These are phyloP conservation scores for Tylopilus felleus DNA, from an alignment of 768 basidiomycete species.

Conservation along the genomic window DNA sequence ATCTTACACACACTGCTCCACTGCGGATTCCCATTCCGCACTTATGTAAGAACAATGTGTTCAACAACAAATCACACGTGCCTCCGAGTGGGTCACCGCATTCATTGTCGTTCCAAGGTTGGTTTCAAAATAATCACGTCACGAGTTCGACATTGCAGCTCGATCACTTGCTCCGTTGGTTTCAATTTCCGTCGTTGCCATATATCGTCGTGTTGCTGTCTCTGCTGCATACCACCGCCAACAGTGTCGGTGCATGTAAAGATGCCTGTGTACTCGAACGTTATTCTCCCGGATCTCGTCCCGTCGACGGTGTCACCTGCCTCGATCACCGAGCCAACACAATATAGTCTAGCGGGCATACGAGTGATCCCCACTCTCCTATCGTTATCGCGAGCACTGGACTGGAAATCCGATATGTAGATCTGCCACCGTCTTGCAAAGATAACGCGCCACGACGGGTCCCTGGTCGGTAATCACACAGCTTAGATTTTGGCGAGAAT, in stretches of 20 bases:
- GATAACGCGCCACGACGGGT: not conserved
- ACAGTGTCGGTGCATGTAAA: not conserved
- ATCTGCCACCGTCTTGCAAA: not conserved
- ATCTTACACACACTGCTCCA: not conserved
- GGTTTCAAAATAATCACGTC: not conserved
- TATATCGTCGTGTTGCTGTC: not conserved
- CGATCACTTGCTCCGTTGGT: not conserved
- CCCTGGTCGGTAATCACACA: not conserved
- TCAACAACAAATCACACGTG: not conserved
- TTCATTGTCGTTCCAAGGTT: not conserved
- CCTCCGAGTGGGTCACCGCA: not conserved
- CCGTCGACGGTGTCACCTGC: not conserved
- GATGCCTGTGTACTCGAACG: not conserved
- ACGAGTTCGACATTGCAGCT: not conserved
- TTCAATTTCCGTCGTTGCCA: not conserved
- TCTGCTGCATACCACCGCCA: not conserved
- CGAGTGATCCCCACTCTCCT: not conserved
- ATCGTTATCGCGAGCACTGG: not conserved
- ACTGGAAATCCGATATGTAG: not conserved
- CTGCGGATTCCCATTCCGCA: not conserved
- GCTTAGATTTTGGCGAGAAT: not conserved
- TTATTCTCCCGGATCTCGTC: not conserved
- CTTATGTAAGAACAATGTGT: not conserved
- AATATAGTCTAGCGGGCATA: not conserved
- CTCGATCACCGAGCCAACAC: not conserved